Percentiles rank a stretch among this genome's conserved stretches.
These are phyloP conservation scores for Syzygium jambos DNA, from an alignment of 345 rosid species.

Conservation along the genomic window DNA sequence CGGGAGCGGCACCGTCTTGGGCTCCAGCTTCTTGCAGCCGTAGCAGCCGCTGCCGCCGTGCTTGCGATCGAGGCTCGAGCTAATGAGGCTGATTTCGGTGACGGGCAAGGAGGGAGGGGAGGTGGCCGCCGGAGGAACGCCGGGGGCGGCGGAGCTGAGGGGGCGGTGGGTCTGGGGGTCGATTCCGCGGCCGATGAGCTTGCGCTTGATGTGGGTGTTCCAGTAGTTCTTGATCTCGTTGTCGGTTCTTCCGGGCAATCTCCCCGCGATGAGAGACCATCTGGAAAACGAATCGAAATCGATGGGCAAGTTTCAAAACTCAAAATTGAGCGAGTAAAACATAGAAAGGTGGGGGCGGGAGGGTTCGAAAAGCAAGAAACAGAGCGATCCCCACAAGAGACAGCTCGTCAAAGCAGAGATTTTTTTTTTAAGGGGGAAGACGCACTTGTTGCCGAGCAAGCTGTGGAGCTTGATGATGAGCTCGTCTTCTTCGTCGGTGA, in stretches of 20 bases:
- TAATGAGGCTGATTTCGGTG: conserved; percentile 1
- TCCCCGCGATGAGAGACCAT: conserved; percentile 46
- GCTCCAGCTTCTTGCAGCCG: background rate
- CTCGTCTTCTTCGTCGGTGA: conserved; percentile 42
- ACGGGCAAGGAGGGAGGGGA: conserved; percentile 7
- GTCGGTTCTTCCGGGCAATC: conserved; percentile 43
- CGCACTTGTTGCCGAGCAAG: conserved; percentile 42
- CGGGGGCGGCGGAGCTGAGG: conserved; percentile 18
- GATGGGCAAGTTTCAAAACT: background rate
- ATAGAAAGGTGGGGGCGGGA: background rate
- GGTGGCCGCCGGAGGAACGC: conserved; percentile 1
- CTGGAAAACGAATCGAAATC: conserved; percentile 5
- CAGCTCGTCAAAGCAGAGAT: background rate
- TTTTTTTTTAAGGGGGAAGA: background rate
- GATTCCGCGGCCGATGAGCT: conserved; percentile 33
- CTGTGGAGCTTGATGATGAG: conserved; percentile 40
- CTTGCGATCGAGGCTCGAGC: background rate
- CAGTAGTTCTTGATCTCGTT: conserved; percentile 50
- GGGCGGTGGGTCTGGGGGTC: conserved; percentile 49
- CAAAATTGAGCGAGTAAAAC: background rate
- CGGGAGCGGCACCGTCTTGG: conserved; percentile 9
- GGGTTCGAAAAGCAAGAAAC: background rate
- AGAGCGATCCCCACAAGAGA: background rate
- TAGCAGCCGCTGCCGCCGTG: background rate
- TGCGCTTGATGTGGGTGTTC: conserved; percentile 47